A percentile compares a stretch with the other conserved stretches of the same genome.
These are phyloP conservation scores for Pleurotus tuoliensis DNA, from an alignment of 768 basidiomycete species.

Conservation along the genomic window DNA sequence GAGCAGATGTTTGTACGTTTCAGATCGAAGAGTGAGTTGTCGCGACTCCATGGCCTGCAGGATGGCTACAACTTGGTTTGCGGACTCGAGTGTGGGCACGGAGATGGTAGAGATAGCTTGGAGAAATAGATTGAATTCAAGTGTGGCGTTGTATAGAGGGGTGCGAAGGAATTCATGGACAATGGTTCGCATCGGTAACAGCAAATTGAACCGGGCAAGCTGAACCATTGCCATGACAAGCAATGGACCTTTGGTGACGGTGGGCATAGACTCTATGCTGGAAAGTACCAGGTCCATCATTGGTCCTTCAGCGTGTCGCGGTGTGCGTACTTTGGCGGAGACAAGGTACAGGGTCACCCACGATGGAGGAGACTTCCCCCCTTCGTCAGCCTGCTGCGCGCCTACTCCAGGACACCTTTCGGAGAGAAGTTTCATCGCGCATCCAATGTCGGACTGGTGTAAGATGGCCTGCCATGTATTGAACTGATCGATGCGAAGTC, in stretches of 20 bases:
- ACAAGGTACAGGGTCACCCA: slow-evolving; percentile 57
- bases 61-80: slow-evolving; percentile 35
- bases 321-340: slow-evolving; percentile 40
- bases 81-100: slow-evolving; percentile 32
- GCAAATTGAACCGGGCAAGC: slow-evolving; percentile 46
- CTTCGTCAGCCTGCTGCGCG: slow-evolving; percentile 3
- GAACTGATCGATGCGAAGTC: slow-evolving; percentile 34
- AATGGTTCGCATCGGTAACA: slow-evolving; percentile 41
- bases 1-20: slow-evolving; percentile 43
- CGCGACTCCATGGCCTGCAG: slow-evolving; percentile 45
- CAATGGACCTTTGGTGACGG: slow-evolving; percentile 34
- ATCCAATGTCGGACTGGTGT: slow-evolving; percentile 27
- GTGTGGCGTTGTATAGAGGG: slow-evolving; percentile 21
- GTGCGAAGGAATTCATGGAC: slow-evolving; percentile 37
- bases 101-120: slow-evolving; percentile 42
- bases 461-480: slow-evolving; percentile 34
- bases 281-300: slow-evolving; percentile 39
- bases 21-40: slow-evolving; percentile 32
- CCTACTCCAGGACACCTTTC: not conserved
- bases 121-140: slow-evolving; percentile 52
- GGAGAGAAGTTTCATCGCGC: slow-evolving; percentile 22
- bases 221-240: slow-evolving; percentile 44
- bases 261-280: slow-evolving; percentile 29
- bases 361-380: slow-evolving; percentile 27
- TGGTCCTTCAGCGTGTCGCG: slow-evolving; percentile 38